Evolutionary conservation across 192 early-diverging fungal genomes (phyloP), one percentile per base, ranked within the genome.

Genomic region (Funneliformis geosporum): DNA sequence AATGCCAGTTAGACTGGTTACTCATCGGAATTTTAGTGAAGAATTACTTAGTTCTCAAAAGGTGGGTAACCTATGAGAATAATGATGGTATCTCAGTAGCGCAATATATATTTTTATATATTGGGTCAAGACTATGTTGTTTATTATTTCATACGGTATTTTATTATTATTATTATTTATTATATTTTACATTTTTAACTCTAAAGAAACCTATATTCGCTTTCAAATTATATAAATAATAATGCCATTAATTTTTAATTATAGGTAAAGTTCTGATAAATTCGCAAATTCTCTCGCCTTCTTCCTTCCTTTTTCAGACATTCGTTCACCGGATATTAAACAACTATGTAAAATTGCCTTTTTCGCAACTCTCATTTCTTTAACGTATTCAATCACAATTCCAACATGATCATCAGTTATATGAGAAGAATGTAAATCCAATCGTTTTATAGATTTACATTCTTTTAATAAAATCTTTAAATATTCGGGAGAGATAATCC

Each of bases 391-490:
- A 66, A 66, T 66, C 6, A 66, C 64, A 33, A 27, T 27, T 23
- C 27, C 28, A 66, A 66, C 64, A 16, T 66, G 64, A 66, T 66
- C 64, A 66, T 66, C 64, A 1, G 64, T 66, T 38, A 66, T 33
- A 27, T 66, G 64, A 66, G 64, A 66, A 16, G 64, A 66, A 66
- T 66, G 64, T 66, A 66, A 66, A 66, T 66, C 64, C 11, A 66
- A 21, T 16, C 33, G 64, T 28, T 66, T 66, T 66, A 66, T 33
- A 16, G 27, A 66, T 66, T 14, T 66, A 66, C 64, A 33, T 33
- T 66, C 64, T 66, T 66, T 66, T 27, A 66, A 33, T 6, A 66
- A 33, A 16, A 27, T 66, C 16, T 66, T 66, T 38, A 66, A 66
- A 38, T 27, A 66, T 66, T 66, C 64, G 12, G 64, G 64, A 33